phyloP scores from a whole-genome alignment of 192 early-diverging fungal genomes.

The Lobosporangium transversale region DNA sequence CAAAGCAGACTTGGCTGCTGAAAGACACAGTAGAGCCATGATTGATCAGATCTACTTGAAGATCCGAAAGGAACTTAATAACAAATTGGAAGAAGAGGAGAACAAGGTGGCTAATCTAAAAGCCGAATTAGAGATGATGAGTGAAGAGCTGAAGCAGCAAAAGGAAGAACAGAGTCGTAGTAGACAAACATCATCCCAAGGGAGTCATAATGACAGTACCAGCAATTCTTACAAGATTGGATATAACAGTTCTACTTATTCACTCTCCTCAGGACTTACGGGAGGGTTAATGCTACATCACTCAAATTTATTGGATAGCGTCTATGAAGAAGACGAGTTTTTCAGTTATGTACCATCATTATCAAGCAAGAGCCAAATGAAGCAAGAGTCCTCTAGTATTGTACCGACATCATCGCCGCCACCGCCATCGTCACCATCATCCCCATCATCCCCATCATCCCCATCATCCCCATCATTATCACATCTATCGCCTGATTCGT shows the following conservation, averaged over 20 bases:
- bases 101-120: conserved; percentile 23
- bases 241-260: conserved; percentile 43
- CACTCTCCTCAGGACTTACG: conserved; percentile 28
- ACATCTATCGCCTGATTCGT: too few species aligned
- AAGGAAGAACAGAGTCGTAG: conserved; percentile 2
- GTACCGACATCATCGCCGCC: not conserved
- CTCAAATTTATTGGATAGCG: conserved; percentile 14
- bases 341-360: not conserved
- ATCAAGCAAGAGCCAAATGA: not conserved
- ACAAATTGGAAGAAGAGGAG: conserved; percentile 36
- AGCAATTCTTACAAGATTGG: conserved; percentile 36
- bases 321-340: conserved; percentile 11
- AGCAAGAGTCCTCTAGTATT: not conserved
- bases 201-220: too few species aligned
- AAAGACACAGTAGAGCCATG: conserved; percentile 31
- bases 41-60: conserved; percentile 49
- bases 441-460: not conserved
- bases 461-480: not conserved
- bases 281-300: conserved; percentile 46
- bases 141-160: conserved; percentile 20
- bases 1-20: conserved; percentile 36
- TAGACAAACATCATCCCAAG: not conserved
- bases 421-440: not conserved
- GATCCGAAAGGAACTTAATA: conserved; percentile 42
- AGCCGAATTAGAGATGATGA: conserved; percentile 34